Evolutionary conservation across 108 stramenopile species (phyloP).

Genomic region (Asterionellopsis glacialis): DNA sequence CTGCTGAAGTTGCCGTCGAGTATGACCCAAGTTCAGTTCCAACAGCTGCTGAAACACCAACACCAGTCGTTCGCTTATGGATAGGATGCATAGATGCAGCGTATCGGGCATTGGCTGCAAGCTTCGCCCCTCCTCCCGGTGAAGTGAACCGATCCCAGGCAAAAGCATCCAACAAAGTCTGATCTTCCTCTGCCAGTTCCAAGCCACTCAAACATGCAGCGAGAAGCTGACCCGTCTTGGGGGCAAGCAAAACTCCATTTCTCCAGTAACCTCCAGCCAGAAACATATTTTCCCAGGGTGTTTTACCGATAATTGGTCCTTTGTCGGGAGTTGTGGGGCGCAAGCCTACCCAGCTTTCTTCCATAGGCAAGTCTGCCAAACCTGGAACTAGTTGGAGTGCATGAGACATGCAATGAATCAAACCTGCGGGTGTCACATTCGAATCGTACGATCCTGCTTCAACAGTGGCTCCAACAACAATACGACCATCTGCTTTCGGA

Average conservation of each 20-base stretch:
- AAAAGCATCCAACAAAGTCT: constrained; percentile 59
- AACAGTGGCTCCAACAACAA: constrained; percentile 88
- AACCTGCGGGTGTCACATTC: constrained; percentile 72
- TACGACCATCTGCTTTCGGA: constrained; percentile 91
- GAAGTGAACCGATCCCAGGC: constrained; percentile 77
- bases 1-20: constrained; percentile 67
- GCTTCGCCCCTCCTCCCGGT: constrained; percentile 39
- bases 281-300: constrained; percentile 78
- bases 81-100: constrained; percentile 79
- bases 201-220: constrained; percentile 38
- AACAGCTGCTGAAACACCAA: constrained; percentile 67
- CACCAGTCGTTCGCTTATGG: constrained; percentile 45
- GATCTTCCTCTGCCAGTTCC: constrained; percentile 30
- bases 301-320: constrained; percentile 82
- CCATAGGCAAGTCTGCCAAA: constrained; percentile 71
- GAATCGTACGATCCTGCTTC: constrained; percentile 79
- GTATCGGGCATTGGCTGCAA: constrained; percentile 74
- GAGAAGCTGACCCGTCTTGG: constrained; percentile 75
- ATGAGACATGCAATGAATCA: constrained; percentile 67
- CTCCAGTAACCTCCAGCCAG: constrained; percentile 94
- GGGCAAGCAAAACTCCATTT: constrained; percentile 90
- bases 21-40: constrained; percentile 86
- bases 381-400: constrained; percentile 73
- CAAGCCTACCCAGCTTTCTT: constrained; percentile 91
- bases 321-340: constrained; percentile 92